Percentiles rank a stretch among this genome's conserved stretches.
Evolutionary conservation across 2,329 filamentous ascomycete species (phyloP).

Genomic region (Aspergillus bombycis): DNA sequence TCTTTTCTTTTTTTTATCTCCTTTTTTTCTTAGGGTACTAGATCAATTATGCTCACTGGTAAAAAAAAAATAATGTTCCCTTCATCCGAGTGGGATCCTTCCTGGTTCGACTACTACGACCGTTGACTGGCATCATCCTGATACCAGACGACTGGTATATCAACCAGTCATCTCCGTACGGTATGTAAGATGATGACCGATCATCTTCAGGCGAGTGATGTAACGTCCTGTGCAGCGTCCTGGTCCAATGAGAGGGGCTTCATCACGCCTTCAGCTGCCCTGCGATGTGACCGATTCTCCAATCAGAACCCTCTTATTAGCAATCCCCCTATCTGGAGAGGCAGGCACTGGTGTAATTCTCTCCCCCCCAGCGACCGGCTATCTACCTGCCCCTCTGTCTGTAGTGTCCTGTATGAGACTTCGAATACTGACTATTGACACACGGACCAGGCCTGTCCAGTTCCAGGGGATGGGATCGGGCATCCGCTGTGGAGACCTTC

Average conservation of each 20-base stretch:
- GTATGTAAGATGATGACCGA: neutral
- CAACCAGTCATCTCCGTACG: neutral
- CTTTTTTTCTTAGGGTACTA: neutral
- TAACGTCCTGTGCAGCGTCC: neutral
- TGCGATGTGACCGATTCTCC: neutral
- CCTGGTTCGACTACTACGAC: too few relatives aligned
- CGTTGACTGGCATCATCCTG: neutral
- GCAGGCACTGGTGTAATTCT: neutral
- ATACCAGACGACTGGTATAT: neutral
- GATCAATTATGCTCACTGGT: neutral
- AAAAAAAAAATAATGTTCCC: neutral
- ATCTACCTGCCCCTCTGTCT: neutral
- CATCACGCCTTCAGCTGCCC: neutral
- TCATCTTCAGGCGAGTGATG: neutral
- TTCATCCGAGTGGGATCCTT: neutral
- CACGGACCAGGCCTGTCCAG: slow-evolving; percentile 1
- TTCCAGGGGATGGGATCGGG: slow-evolving; percentile 4
- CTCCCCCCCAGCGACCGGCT: neutral
- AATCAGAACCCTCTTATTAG: slow-evolving; percentile 6
- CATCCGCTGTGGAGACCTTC: slow-evolving; percentile 1
- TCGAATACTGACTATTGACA: neutral
- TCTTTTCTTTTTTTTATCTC: neutral
- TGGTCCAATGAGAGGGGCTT: neutral
- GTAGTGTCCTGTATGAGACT: neutral
- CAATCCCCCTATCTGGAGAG: neutral